Evolutionary conservation across 106 monocot genomes (phyloP), one percentile per base, ranked within the genome.

Genomic region (Platanthera guangdongensis): DNA sequence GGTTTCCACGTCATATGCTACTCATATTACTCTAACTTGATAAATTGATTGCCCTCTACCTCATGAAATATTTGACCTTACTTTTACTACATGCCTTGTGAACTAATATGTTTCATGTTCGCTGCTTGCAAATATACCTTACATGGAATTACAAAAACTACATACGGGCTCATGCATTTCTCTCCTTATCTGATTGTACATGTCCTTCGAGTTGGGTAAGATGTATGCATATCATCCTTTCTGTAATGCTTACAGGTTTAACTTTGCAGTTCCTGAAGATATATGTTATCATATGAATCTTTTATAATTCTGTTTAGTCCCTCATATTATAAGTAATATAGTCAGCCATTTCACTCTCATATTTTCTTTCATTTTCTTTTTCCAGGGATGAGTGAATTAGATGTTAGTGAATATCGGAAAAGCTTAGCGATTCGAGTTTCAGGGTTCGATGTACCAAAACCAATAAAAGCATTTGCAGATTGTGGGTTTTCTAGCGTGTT

Each of bases 391-490:
- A 94, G 80, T 79, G 94, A 99, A 10, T 80, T 89, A 57, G 97
- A 99, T 55, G 92, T 99, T 75, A 77, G 85, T 64, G 97, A 99
- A 47, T 92, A 92, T 72, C 75, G 86, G 32, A 99, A 86, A 85
- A 92, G 79, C 77, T 78, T 94, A 72, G 94, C 83, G 39, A 99
- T 99, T 51, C 86, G 94, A 32, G 89, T 91, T 76, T 91, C 93
- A n/a, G 90, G 93, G 45, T 84, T 99, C 84, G 97, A 99, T 78
- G 97, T 92, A 28, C 92, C 97, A 11, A 99, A 78, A 74, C 91
- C 97, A 74, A 77, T 99, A 59, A 99, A 92, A 52, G 50, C 52
- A 55, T 99, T 94, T 90, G 88, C 82, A 64, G 92, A 99, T 67
- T 94, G 94, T 86, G 91, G 91, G 68, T 99, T 94, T 81, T 81